Conservation (phyloP, 306 rosid genomes). For the Dicorynia guianensis region DNA sequence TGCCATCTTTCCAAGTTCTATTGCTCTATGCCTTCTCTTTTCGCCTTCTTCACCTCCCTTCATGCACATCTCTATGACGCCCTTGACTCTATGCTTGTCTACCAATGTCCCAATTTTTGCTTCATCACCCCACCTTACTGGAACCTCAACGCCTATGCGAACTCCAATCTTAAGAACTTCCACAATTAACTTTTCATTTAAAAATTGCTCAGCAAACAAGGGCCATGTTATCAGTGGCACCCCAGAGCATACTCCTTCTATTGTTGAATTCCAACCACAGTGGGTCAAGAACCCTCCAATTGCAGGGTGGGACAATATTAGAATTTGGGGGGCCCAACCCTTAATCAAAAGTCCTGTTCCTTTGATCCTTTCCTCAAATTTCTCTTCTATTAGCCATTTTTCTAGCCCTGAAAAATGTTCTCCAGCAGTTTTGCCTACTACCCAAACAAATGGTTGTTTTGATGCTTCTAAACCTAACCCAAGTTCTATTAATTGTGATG, state of each 20-base stretch:
- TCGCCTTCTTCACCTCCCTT: slow-evolving; percentile 51
- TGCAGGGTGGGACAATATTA: slow-evolving; percentile 52
- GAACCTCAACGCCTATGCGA: slow-evolving; percentile 53
- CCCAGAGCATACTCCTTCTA: slow-evolving; percentile 58
- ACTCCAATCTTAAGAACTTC: slow-evolving; percentile 61
- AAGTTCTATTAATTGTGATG: slow-evolving; percentile 56
- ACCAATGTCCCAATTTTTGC: slow-evolving; percentile 55
- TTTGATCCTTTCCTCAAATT: slow-evolving; percentile 54
- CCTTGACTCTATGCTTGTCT: slow-evolving; percentile 42
- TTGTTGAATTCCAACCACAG: slow-evolving; percentile 75
- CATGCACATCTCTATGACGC: slow-evolving; percentile 43
- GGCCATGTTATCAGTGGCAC: slow-evolving; percentile 73
- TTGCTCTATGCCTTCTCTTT: slow-evolving; percentile 47
- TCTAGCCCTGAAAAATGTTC: slow-evolving; percentile 46
- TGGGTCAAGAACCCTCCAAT: slow-evolving; percentile 70
- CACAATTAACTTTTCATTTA: slow-evolving; percentile 58
- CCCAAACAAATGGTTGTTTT: slow-evolving; percentile 63
- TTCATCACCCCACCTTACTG: slow-evolving; percentile 70
- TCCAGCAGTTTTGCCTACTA: slow-evolving; percentile 43
- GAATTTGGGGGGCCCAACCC: slow-evolving; percentile 67
- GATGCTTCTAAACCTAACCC: slow-evolving; percentile 64
- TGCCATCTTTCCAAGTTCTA: slow-evolving; percentile 46
- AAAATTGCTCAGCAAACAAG: slow-evolving; percentile 63
- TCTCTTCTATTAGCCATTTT: slow-evolving; percentile 51
- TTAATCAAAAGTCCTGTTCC: slow-evolving; percentile 59